Evolutionary conservation across 2,329 filamentous ascomycete species (phyloP).

Genomic region (Fusarium duplospermum): DNA sequence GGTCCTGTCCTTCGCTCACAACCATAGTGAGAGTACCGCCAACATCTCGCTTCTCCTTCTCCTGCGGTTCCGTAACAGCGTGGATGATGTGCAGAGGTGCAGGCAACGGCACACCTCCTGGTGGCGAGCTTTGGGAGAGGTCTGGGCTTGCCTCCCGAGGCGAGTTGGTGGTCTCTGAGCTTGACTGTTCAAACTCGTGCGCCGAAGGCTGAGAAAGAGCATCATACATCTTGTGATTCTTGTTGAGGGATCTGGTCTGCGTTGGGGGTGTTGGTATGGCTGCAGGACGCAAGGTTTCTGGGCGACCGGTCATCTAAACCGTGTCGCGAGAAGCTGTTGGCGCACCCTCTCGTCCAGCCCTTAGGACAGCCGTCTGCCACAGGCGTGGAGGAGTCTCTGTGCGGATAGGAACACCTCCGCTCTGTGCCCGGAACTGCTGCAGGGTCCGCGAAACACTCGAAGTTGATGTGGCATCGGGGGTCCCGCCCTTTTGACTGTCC

Average conservation of each 20-base stretch:
- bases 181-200: not conserved
- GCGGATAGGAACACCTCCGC: not conserved
- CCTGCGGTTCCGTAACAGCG: not conserved
- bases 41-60: not conserved
- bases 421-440: not conserved
- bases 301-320: conserved; percentile 10
- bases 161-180: conserved; percentile 20
- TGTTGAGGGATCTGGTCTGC: too few relatives aligned
- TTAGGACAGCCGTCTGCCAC: conserved; percentile 1
- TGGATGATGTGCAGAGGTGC: conserved; percentile 38
- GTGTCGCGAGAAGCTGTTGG: not conserved
- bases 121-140: not conserved
- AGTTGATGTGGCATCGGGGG: not conserved
- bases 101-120: conserved; percentile 22
- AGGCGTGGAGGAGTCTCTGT: not conserved
- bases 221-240: not conserved
- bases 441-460: conserved; percentile 16
- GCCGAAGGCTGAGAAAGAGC: not conserved
- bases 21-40: conserved; percentile 17
- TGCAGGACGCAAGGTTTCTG: not conserved
- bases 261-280: not conserved
- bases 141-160: not conserved
- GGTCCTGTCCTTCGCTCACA: conserved; percentile 17
- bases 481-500: not conserved
- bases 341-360: not conserved